Conservation (phyloP, 495 filamentous ascomycete species). For the Venustampulla echinocandica region DNA sequence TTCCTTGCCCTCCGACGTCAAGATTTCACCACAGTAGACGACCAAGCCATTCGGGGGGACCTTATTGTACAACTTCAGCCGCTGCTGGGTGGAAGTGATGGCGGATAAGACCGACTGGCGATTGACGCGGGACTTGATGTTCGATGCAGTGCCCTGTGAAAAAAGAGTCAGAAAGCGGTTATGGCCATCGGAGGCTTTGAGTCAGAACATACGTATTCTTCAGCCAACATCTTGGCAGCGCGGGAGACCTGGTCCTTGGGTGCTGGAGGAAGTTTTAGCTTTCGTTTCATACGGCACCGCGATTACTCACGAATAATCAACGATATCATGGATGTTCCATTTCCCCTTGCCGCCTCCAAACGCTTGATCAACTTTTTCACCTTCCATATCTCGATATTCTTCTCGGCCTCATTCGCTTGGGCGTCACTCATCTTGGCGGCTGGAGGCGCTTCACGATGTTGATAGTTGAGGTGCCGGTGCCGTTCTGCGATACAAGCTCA, state of each 20-base stretch:
- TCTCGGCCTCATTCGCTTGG: constrained; percentile 88
- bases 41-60: constrained; percentile 95
- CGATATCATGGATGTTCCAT: constrained; percentile 98
- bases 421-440: constrained; percentile 75
- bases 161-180: constrained; percentile 19
- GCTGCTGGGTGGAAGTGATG: constrained; percentile 97
- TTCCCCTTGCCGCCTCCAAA: constrained; percentile 84
- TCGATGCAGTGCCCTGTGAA: constrained; percentile 92
- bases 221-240: constrained; percentile 97
- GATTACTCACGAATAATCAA: constrained; percentile 80
- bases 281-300: background rate
- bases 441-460: constrained; percentile 12
- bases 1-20: constrained; percentile 96
- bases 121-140: constrained; percentile 99
- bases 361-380: constrained; percentile 97
- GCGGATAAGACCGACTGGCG: constrained; percentile 93
- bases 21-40: constrained; percentile 99
- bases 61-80: constrained; percentile 96
- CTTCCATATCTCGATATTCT: constrained; percentile 84
- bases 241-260: constrained; percentile 97
- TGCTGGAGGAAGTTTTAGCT: constrained; percentile 40
- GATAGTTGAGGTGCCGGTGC: constrained; percentile 4
- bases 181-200: background rate
- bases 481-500: constrained; percentile 11
- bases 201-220: constrained; percentile 79